These are phyloP conservation scores for Angomonas deanei DNA, from an alignment of 208 protist genomes.

Conservation along the genomic window DNA sequence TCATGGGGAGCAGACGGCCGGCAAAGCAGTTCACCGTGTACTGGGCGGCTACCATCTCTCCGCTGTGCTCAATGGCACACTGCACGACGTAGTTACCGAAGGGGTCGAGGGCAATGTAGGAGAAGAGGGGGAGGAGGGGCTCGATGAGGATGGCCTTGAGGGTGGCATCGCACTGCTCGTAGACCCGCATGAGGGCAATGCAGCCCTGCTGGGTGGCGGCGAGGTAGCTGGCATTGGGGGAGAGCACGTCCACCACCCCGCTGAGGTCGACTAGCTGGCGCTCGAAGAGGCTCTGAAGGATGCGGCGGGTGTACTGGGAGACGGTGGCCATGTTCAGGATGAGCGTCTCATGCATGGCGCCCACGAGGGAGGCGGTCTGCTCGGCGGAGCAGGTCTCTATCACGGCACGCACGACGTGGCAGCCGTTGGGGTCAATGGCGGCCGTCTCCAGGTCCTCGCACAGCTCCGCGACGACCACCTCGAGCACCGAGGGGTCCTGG, in stretches of 20 bases:
- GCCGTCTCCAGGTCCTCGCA: conserved; percentile 38
- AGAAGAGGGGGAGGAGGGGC: conserved; percentile 54
- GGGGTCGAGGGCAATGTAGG: conserved; percentile 62
- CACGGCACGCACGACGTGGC: conserved; percentile 65
- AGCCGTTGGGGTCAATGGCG: conserved; percentile 64
- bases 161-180: conserved; percentile 49
- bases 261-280: conserved; percentile 52
- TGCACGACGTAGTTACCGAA: conserved; percentile 91
- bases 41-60: conserved; percentile 40
- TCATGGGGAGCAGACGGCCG: conserved; percentile 64
- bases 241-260: conserved; percentile 52
- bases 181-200: conserved; percentile 84
- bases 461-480: conserved; percentile 44
- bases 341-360: conserved; percentile 54
- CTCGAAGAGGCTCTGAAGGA: conserved; percentile 71
- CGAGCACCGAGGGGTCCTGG: conserved; percentile 32
- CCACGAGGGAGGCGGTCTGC: conserved; percentile 50
- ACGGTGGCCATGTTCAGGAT: conserved; percentile 77
- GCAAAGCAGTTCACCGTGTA: conserved; percentile 54
- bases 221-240: conserved; percentile 66
- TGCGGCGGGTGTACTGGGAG: conserved; percentile 73
- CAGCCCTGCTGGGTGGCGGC: conserved; percentile 84
- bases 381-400: conserved; percentile 39
- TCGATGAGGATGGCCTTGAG: conserved; percentile 58
- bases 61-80: conserved; percentile 76